Percentiles rank a stretch among this genome's conserved stretches.
Evolutionary conservation across 768 basidiomycete genomes (phyloP).

Genomic region (Trametes villosa): DNA sequence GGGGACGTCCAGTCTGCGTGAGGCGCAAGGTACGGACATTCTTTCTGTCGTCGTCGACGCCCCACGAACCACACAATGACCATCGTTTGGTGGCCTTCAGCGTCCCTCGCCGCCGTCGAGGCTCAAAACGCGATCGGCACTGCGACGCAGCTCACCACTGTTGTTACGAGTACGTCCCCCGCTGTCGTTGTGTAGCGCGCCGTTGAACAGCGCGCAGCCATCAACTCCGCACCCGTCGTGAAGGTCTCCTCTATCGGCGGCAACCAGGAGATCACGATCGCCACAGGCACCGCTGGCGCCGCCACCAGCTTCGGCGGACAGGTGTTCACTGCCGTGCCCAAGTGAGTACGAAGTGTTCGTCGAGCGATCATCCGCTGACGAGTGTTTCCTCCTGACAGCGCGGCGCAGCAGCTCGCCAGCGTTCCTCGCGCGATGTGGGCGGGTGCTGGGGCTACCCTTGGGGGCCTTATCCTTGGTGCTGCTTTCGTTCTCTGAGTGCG

Average conservation of each 20-base stretch:
- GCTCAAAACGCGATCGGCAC: slow-evolving; percentile 8
- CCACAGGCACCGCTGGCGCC: slow-evolving; percentile 13
- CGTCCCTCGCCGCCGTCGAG: not conserved
- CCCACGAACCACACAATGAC: no score
- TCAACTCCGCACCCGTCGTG: slow-evolving; percentile 18
- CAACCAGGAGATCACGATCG: slow-evolving; percentile 12
- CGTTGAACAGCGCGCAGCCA: not conserved
- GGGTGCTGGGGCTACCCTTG: slow-evolving; percentile 3
- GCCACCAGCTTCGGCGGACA: slow-evolving; percentile 10
- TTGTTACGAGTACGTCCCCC: slow-evolving; percentile 5
- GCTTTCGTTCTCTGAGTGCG: slow-evolving; percentile 2
- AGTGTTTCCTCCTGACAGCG: not conserved
- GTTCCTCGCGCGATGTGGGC: slow-evolving; percentile 5
- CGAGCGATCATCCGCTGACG: not conserved
- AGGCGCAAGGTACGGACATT: slow-evolving; percentile 1
- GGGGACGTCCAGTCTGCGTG: not conserved
- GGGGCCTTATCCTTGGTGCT: slow-evolving; percentile 7
- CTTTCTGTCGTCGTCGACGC: not conserved
- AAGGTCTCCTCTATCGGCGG: slow-evolving; percentile 18
- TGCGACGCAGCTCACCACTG: slow-evolving; percentile 5
- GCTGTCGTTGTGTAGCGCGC: no score
- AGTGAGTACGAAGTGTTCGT: not conserved
- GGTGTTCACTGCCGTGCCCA: slow-evolving; percentile 11
- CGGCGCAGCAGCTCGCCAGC: not conserved
- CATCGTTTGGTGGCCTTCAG: no score